These are phyloP conservation scores for Lathyrus aphaca DNA, from an alignment of 306 rosid species.

Conservation along the genomic window DNA sequence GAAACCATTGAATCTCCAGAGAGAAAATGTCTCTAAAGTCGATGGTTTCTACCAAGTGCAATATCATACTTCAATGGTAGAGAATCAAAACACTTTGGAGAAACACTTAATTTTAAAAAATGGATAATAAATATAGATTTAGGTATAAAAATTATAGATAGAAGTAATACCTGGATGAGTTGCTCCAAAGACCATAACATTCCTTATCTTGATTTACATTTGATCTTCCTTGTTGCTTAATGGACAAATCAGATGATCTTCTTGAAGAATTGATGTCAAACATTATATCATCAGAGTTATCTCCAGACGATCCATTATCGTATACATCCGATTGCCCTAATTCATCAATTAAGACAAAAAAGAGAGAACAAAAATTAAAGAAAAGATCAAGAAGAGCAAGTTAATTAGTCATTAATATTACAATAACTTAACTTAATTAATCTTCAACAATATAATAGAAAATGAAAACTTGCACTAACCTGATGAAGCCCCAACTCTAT, in stretches of 20 bases:
- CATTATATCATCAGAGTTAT: slow-evolving; percentile 78
- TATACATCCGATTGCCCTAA: slow-evolving; percentile 77
- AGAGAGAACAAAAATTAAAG: background rate
- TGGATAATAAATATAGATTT: too few relatives aligned
- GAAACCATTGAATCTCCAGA: background rate
- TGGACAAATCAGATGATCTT: slow-evolving; percentile 53
- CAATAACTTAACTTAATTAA: background rate
- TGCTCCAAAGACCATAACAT: slow-evolving; percentile 72
- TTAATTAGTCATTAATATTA: background rate
- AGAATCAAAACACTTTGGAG: background rate
- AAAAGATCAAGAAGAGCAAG: background rate
- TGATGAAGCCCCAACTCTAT: slow-evolving; percentile 85
- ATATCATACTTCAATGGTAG: background rate
- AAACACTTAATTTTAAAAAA: too few relatives aligned
- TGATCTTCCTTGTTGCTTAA: slow-evolving; percentile 62
- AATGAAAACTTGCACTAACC: slow-evolving; percentile 47
- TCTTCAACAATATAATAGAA: background rate
- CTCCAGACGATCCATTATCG: slow-evolving; percentile 92
- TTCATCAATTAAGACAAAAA: slow-evolving; percentile 8
- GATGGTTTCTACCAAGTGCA: background rate
- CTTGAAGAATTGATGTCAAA: slow-evolving; percentile 66
- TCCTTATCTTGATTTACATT: slow-evolving; percentile 62
- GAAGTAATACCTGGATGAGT: slow-evolving; percentile 81
- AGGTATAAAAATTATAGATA: background rate
- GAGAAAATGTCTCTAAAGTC: background rate